Conservation (phyloP, 2,329 filamentous ascomycete genomes). For the Fusarium pseudoanthophilum region DNA sequence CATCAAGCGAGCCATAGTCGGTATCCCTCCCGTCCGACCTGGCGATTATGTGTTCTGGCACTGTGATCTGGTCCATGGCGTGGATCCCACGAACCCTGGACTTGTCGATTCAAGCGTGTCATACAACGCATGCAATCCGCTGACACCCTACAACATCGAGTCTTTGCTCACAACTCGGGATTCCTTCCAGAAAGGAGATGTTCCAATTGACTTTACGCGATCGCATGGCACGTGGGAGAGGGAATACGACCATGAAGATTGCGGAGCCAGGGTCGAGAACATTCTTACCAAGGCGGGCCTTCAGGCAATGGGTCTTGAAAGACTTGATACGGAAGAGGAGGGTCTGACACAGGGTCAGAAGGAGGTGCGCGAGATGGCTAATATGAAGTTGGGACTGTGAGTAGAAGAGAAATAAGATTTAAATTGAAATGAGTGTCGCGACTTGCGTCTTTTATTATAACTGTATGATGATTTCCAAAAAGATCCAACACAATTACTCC, state of each 20-base stretch:
- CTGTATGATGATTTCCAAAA: fast-evolving
- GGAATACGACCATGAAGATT: neutral
- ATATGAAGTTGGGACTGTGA: neutral
- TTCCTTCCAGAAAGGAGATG: neutral
- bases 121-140: neutral
- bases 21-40: neutral
- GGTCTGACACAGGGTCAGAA: neutral
- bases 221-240: neutral
- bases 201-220: neutral
- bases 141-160: neutral
- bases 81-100: neutral
- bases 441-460: neutral
- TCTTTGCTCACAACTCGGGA: neutral
- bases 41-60: neutral
- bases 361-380: neutral
- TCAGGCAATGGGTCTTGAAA: neutral
- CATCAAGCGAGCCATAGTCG: neutral
- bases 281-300: neutral
- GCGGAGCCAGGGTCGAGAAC: neutral
- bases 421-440: neutral
- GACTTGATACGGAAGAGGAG: neutral
- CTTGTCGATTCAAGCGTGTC: neutral
- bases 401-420: neutral
- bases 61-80: neutral
- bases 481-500: neutral